Base-by-base conservation (phyloP, 768 basidiomycete genomes). In the Mycena kentingensis region DNA sequence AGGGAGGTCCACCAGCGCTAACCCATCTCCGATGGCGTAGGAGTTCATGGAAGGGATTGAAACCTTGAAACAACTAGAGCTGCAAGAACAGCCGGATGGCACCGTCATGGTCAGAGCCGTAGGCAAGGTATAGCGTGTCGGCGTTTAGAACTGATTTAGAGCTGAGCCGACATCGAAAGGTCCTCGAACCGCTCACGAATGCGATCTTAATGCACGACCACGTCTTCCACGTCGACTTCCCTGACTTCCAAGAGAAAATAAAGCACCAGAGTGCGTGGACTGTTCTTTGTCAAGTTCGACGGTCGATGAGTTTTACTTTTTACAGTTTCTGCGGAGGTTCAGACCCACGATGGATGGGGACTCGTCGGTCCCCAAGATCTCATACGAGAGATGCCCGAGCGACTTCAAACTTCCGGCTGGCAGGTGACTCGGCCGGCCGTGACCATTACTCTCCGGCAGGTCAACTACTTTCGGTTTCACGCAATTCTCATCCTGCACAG, bases 121-220 rank as follows among this genome's bases (percentile, higher is more conserved):
- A 28, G 25, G 25, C n/a, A 31, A 12, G 24, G 49, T 50, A 35
- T 15, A 12, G 10, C 26, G n/a, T n/a, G 5, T 25, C 27, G 0
- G 18, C 7, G 22, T 21, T 5, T 24, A 4, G 8, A 8, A 28
- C 13, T 25, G 8, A 19, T 18, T 3, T 19, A 11, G 12, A 32
- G 19, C 13, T 32, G 38, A 36, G 11, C 55, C 15, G 42, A 11
- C 32, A 32, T 41, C 32, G 11, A 31, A 51, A 77, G 74, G 67
- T 60, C 5, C 47, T 75, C 15, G 43, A 41, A 10, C 11, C 52
- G 49, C 54, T 78, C 44, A 64, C 68, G n/a, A 70, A 75, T 43
- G 75, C 65, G 2, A 59, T 77, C 16, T 62, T 77, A 41, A 63
- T 69, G 15, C 77, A 79, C 41, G 55, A 60, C 10, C 70, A 75